phyloP scores from a whole-genome alignment of 352 stramenopile genomes.

The Phytopythium helicoides region DNA sequence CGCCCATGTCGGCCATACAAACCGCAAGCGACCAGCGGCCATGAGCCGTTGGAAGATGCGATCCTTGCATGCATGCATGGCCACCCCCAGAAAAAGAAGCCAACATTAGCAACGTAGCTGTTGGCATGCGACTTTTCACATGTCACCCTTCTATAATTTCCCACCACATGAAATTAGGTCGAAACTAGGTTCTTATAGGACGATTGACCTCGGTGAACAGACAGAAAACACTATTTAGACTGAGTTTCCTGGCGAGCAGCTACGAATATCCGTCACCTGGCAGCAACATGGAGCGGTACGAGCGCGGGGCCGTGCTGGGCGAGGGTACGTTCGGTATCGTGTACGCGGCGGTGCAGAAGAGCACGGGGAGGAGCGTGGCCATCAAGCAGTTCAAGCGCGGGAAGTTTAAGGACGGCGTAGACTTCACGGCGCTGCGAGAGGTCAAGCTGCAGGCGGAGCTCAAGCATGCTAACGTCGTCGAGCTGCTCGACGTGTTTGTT shows the following conservation, averaged over 20 bases:
- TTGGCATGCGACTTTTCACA: background rate
- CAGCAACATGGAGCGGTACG: conserved; percentile 72
- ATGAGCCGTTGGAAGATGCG: background rate
- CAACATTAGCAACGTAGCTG: background rate
- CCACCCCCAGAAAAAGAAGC: too few species aligned
- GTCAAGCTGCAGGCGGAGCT: conserved; percentile 88
- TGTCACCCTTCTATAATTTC: too few species aligned
- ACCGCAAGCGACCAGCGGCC: too few species aligned
- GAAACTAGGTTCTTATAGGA: too few species aligned
- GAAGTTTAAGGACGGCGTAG: conserved; percentile 87
- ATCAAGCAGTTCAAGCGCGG: conserved; percentile 90
- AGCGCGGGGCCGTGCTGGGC: conserved; percentile 67
- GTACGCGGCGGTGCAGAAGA: conserved; percentile 75
- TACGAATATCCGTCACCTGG: background rate
- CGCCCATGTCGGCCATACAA: too few species aligned
- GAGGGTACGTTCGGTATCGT: conserved; percentile 90
- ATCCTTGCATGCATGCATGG: background rate
- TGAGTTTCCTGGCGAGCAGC: too few species aligned
- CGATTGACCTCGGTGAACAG: too few species aligned
- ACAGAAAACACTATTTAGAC: too few species aligned
- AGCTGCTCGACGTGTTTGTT: conserved; percentile 87
- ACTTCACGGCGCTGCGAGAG: conserved; percentile 88
- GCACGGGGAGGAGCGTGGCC: conserved; percentile 61
- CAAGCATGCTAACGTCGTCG: conserved; percentile 82
- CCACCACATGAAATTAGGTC: too few species aligned